Base-by-base conservation (phyloP, 805 yeast genomes). In the Wickerhamomyces silvicola region DNA sequence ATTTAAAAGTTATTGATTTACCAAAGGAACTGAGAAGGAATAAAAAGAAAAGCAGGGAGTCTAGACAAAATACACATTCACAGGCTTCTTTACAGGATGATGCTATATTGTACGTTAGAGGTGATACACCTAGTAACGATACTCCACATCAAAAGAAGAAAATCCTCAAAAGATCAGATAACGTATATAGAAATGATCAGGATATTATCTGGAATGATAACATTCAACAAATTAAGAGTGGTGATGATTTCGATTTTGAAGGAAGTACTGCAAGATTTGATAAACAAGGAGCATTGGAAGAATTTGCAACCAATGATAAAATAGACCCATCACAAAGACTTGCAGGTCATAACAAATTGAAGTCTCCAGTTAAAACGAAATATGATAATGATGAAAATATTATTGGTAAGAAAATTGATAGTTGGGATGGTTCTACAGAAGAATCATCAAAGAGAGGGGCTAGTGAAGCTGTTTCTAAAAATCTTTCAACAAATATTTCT, bases 261-360 rank as follows among this genome's bases (percentile, higher is more conserved):
- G 78, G 84, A 10, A 84, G 82, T 50, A 66, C 88, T 41, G 79
- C 79, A 16, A 75, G 78, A 64, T 88, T 88, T 49, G 92, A 88
- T 55, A 88, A 88, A 55, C 63, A 68, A 37, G 66, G 78, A 6
- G 90, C 87, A 4, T 81, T 88, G 55, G 82, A 81, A 30, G 86
- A 85, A 50, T 70, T 88, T 48, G 75, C 75, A 31, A 67, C 67
- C 39, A 60, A 65, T 33, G 96, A 87, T 50, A 68, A 64, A 13
- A 65, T 75, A 12, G 73, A 68, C 24, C 78, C 80, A 2, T 62
- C 67, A 10, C 66, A 72, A 26, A 66, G 95, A 43, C 64, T 85
- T 28, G 95, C 83, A 6, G 78, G 86, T 4, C 83, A 79, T 52
- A 87, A 87, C 50, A 78, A 73, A 43, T 47, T 67, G 12, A 62